Percentiles rank a stretch among this genome's conserved stretches.
phyloP scores from a whole-genome alignment of 2,329 filamentous ascomycete genomes.

The Scedosporium dehoogii region DNA sequence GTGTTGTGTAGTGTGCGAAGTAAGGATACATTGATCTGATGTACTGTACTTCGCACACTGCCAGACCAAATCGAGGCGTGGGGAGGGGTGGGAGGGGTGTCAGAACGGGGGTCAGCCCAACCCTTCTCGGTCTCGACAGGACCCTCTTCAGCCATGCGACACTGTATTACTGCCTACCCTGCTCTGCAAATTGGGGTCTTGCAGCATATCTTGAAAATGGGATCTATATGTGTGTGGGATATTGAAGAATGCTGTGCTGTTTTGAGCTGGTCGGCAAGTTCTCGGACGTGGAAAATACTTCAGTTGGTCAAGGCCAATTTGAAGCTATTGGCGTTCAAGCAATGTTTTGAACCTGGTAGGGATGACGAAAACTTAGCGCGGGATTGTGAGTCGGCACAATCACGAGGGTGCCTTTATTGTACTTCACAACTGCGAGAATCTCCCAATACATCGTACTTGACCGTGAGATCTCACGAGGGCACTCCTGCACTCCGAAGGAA shows the following conservation, averaged over 20 bases:
- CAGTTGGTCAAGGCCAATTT: neutral
- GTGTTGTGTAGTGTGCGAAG: neutral
- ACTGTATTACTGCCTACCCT: too few species aligned
- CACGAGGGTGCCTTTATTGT: too few species aligned
- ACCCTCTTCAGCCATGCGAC: neutral
- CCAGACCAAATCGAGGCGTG: neutral
- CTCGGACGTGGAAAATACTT: neutral
- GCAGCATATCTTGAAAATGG: neutral
- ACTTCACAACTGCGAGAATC: too few species aligned
- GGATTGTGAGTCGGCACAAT: too few species aligned
- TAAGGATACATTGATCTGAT: too few species aligned
- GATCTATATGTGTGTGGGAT: neutral
- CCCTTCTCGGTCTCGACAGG: neutral
- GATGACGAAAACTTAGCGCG: too few species aligned
- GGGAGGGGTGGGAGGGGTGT: neutral
- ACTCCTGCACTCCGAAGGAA: too few species aligned
- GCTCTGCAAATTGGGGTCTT: too few species aligned
- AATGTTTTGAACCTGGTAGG: too few species aligned
- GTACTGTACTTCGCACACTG: neutral
- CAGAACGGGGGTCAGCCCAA: neutral
- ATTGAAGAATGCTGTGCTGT: too few species aligned
- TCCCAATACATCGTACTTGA: too few species aligned
- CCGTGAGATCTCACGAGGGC: too few species aligned
- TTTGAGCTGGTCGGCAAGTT: neutral
- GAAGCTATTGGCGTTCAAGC: neutral